Evolutionary conservation across 345 rosid genomes (phyloP), one percentile per base, ranked within the genome.

Genomic region (Euclidium syriacum): DNA sequence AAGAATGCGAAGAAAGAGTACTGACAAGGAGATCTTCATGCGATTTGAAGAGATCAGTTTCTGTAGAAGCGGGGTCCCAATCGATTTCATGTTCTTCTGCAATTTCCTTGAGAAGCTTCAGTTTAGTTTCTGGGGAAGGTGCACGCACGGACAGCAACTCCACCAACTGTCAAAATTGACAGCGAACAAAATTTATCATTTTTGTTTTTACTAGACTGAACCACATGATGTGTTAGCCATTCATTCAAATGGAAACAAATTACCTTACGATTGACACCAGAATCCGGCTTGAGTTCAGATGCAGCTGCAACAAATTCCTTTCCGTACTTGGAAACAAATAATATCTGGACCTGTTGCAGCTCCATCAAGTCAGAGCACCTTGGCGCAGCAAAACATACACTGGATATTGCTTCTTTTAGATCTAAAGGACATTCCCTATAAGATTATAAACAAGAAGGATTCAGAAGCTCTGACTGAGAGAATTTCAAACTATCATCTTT

Each of bases 211-310:
- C 5, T 22, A 64, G 39, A 10, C 51, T 35, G 33, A 65, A 38
- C 22, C 12, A 29, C 3, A 16, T 35, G 11, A 38, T 14, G 15
- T 64, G 20, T 32, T 67, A 27, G 36, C 15, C 17, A 63, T 23
- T 34, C 29, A 22, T 16, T 15, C 33, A n/a, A n/a, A n/a, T n/a
- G n/a, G n/a, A n/a, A n/a, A n/a, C 1, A 10, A 39, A 23, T 16
- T 30, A 94, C 99, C 99, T 90, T 90, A 55, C 97, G 96, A 72
- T 90, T 94, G 53, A 94, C 99, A 58, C 99, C 97, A 72, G 92
- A 90, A 57, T 90, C 87, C 3, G 97, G 97, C 85, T 80, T 83
- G 64, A 94, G 90, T 75, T 90, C 99, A 68, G 87, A 73, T 51
- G 97, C 96, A 71, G 97, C 97, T 34, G 95, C 71, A 35, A 87